phyloP scores from a whole-genome alignment of 164 flowering plant species.

The Santalum album region DNA sequence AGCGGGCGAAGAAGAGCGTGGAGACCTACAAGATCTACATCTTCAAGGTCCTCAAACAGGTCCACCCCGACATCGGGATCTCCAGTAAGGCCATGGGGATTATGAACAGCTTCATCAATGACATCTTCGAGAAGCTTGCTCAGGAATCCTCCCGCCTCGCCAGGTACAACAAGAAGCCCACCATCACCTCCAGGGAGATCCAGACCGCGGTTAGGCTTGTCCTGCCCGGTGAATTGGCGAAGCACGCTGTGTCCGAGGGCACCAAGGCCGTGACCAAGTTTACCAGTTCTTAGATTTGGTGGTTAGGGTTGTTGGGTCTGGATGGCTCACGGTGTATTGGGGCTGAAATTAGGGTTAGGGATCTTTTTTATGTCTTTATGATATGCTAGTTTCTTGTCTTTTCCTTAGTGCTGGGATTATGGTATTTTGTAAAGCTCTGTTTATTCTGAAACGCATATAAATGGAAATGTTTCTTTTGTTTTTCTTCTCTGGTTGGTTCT shows the following conservation, averaged over 20 bases:
- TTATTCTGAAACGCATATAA: too few relatives aligned
- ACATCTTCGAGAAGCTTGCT: constrained; percentile 37
- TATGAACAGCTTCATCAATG: constrained; percentile 34
- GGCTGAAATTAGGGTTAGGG: too few relatives aligned
- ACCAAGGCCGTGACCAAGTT: constrained; percentile 49
- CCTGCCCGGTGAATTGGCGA: constrained; percentile 43
- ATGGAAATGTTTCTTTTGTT: too few relatives aligned
- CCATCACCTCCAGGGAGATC: constrained; percentile 38
- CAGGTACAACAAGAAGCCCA: constrained; percentile 41
- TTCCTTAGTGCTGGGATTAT: too few relatives aligned
- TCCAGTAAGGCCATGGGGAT: constrained; percentile 42
- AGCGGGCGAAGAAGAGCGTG: constrained; percentile 18
- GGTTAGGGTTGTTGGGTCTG: not conserved
- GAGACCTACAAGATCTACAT: constrained; percentile 27
- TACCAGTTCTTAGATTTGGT: constrained; percentile 24
- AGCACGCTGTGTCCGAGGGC: constrained; percentile 51
- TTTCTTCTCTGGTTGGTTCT: too few relatives aligned
- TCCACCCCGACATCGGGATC: constrained; percentile 27
- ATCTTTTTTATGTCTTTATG: too few relatives aligned
- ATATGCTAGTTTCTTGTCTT: too few relatives aligned
- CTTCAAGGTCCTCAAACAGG: constrained; percentile 36
- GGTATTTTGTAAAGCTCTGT: too few relatives aligned
- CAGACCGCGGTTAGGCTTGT: constrained; percentile 47
- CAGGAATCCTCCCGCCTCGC: constrained; percentile 37
- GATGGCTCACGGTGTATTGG: not conserved